These are phyloP conservation scores for Hordeum marinum DNA, from an alignment of 176 grass and related monocot genomes.

Conservation along the genomic window DNA sequence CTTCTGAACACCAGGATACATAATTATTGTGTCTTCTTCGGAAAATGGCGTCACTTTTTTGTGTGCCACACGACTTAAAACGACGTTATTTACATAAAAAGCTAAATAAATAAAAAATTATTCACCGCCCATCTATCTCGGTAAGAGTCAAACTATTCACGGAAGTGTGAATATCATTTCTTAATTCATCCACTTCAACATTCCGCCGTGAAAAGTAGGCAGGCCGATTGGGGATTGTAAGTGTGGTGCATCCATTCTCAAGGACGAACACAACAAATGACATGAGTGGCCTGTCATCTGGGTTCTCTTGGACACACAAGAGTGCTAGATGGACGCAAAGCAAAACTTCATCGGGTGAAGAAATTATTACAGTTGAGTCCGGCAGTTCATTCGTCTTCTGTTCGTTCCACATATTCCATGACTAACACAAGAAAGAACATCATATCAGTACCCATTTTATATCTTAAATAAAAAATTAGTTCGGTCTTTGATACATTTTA, in stretches of 20 bases:
- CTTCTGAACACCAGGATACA: too few species aligned
- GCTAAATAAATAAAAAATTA: too few species aligned
- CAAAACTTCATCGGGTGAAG: neutral
- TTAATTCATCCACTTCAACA: too few species aligned
- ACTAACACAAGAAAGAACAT: neutral
- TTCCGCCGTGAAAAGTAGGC: neutral
- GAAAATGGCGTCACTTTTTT: too few species aligned
- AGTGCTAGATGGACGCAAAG: neutral
- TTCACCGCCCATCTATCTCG: too few species aligned
- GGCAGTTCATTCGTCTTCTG: neutral
- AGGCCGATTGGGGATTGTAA: neutral
- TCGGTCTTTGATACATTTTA: neutral
- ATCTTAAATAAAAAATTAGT: too few species aligned
- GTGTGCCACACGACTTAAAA: too few species aligned
- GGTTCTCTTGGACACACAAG: neutral
- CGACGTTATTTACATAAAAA: too few species aligned
- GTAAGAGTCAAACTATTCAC: too few species aligned
- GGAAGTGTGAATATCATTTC: too few species aligned
- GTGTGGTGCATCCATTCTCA: neutral
- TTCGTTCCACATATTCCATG: neutral
- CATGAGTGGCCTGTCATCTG: neutral
- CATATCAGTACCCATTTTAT: neutral
- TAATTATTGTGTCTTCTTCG: too few species aligned
- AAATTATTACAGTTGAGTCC: neutral
- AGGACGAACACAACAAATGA: neutral